Base-by-base conservation (phyloP, 805 yeast species). In the Scheffersomyces amazonensis region DNA sequence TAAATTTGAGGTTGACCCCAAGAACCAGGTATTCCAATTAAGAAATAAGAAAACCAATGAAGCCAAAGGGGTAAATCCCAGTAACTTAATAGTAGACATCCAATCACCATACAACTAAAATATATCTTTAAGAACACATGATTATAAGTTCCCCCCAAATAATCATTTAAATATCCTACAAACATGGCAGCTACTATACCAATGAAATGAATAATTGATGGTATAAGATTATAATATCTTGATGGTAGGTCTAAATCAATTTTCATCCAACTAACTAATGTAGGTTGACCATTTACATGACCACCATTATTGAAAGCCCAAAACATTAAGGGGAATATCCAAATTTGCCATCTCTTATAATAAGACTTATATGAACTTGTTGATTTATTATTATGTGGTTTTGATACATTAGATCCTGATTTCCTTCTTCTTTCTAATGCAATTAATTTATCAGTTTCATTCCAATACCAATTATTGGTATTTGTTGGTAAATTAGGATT, bases 1-100 rank as follows among this genome's bases (percentile, higher is more conserved):
- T 67, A 78, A 11, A 76, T 72, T 46, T 73, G 66, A 2, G 81
- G 80, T 56, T 73, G 81, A 1, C 78, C 81, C 70, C 69, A 69
- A 2, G 73, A 50, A 0, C 70, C 57, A 9, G 79, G 78, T 12
- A 71, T 52, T 3, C 76, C 76, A 2, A 69, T 54, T 34, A 75
- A 44, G 44, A 67, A 74, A 50, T 73, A 78, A 10, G 70, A 58
- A 10, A 69, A 54, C 76, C 79, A 76, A 40, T 75, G 77, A 25
- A 69, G 63, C 2, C 73, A 72, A 11, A 46, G 50, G 2, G 77
- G 76, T 22, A 76, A 64, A 31, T 71, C 46, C 80, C 80, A 78
- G n/a, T 47, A 56, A 0, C 77, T 64, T 33, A 75, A 56, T 4
- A 69, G 48, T 3, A 69, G 54, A 50, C 71, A 60, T 3, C 78